Evolutionary conservation across 352 stramenopile species (phyloP).

Genomic region (Globisporangium alternatum): DNA sequence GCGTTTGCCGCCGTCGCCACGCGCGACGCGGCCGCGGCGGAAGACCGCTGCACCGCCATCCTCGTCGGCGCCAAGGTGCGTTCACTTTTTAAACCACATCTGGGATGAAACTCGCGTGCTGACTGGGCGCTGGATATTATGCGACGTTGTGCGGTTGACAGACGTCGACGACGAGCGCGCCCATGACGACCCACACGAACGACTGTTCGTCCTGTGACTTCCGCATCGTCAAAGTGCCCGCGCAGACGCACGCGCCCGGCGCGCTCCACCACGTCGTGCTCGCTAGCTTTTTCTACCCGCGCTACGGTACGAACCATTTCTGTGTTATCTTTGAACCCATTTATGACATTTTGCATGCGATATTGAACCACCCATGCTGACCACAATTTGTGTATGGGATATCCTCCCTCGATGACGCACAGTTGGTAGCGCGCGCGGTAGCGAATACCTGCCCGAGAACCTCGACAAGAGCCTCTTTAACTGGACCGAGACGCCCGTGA

Average conservation of each 20-base stretch:
- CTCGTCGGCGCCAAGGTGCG: constrained; percentile 70
- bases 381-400: not conserved
- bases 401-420: not conserved
- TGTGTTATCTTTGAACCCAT: not conserved
- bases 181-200: constrained; percentile 84
- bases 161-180: constrained; percentile 56
- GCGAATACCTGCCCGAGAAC: constrained; percentile 58
- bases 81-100: not conserved
- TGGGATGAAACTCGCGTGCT: not conserved
- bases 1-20: constrained; percentile 19
- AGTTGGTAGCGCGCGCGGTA: constrained; percentile 64
- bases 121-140: not conserved
- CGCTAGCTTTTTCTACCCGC: constrained; percentile 58
- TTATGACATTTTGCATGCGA: not conserved
- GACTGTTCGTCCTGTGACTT: constrained; percentile 85
- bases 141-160: constrained; percentile 7
- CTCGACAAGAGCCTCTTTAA: constrained; percentile 70
- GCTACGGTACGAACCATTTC: constrained; percentile 46
- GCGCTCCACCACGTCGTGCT: constrained; percentile 58
- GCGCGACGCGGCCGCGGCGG: constrained; percentile 21
- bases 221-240: constrained; percentile 74
- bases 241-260: constrained; percentile 38
- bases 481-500: constrained; percentile 51
- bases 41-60: constrained; percentile 79
- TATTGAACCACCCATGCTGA: constrained; percentile 7